Evolutionary conservation across 2,329 filamentous ascomycete genomes (phyloP), one percentile per base, ranked within the genome.

Genomic region (Sclerotinia nivalis): DNA sequence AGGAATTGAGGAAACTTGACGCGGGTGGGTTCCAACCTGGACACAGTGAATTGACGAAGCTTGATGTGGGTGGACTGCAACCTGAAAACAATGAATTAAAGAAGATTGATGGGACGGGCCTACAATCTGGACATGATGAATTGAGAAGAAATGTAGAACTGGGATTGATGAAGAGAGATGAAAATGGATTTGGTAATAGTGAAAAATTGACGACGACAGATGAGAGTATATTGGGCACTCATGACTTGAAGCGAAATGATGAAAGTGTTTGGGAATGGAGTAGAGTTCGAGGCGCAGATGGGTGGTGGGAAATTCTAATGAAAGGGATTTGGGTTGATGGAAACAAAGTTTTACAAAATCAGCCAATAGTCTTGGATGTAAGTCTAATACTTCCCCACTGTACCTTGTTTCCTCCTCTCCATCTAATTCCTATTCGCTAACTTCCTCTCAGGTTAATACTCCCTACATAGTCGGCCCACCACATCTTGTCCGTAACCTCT

Each of bases 251-350:
- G 20, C 40, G 9, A 6, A 25, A 50, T 1, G 65, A 64, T 25
- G 50, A 59, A 54, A 61, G 25, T n/a, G 58, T 69, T 6, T 75
- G 73, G 73, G 74, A 73, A 62, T 76, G 74, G 74, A 52, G 70
- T 31, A 66, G 71, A 47, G 74, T 76, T 13, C 72, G 71, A 31
- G 74, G 74, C 6, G 71, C 72, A n/a, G 74, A 74, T 62, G 73
- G 74, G 12, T 76, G 66, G 66, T 75, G 74, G 74, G 73, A 75
- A 69, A 71, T 74, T 5, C 52, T 72, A 0, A 71, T 75, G 71
- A 68, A 69, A 64, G 73, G 73, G 9, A 64, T 75, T 1, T 75
- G 71, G 72, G 34, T 73, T 12, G 71, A 74, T n/a, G 71, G 70
- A 2, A 68, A 64, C 15, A 75, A 74, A 47, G 56, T 72, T 3